phyloP scores from a whole-genome alignment of 1,284 basidiomycete species.

The Puccinia triticina region DNA sequence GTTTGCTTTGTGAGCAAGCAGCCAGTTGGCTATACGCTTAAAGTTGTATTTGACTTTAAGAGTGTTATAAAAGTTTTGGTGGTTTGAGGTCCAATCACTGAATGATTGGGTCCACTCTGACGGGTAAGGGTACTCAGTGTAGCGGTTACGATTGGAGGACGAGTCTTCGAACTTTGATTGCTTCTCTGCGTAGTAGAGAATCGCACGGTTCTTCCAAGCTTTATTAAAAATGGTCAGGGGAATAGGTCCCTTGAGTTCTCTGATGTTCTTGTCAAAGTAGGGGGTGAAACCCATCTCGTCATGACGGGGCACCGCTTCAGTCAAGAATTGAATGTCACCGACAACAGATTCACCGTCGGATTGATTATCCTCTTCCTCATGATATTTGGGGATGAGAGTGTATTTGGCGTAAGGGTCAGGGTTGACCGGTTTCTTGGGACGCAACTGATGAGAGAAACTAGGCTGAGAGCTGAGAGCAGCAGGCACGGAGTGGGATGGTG shows the following conservation, averaged over 20 bases:
- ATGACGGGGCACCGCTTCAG: not conserved
- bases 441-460: too few relatives aligned
- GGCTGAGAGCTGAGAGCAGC: too few relatives aligned
- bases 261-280: not conserved
- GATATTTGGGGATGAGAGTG: too few relatives aligned
- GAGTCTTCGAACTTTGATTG: not conserved
- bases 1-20: constrained; percentile 12
- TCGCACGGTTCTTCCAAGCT: not conserved
- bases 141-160: not conserved
- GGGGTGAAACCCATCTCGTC: not conserved
- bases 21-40: not conserved
- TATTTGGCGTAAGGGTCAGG: too few relatives aligned
- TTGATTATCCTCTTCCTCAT: too few relatives aligned
- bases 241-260: not conserved
- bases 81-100: too few relatives aligned
- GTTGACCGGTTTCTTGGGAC: too few relatives aligned
- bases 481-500: too few relatives aligned
- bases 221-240: too few relatives aligned
- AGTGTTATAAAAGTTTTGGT: not conserved
- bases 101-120: too few relatives aligned
- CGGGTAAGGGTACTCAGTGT: not conserved
- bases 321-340: too few relatives aligned
- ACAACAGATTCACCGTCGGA: too few relatives aligned
- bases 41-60: not conserved
- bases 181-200: not conserved